Evolutionary conservation across 2,329 filamentous ascomycete genomes (phyloP), one percentile per base, ranked within the genome.

Genomic region (Diaporthe vaccinii): DNA sequence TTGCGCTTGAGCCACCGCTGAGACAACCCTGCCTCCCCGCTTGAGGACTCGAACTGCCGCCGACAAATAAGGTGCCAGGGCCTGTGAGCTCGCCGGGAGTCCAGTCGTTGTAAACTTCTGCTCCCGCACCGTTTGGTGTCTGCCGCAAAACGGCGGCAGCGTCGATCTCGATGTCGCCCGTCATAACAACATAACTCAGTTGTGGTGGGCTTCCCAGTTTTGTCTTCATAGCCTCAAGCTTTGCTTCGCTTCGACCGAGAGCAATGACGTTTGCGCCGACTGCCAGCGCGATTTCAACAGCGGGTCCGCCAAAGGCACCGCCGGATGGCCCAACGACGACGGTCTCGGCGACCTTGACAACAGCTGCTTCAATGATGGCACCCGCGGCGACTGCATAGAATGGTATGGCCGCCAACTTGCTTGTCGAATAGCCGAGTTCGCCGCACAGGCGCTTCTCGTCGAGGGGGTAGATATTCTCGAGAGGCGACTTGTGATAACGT

Each of bases 261-360:
- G 87, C 87, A 67, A 89, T 78, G 3, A 88, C 86, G 15, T 79
- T 82, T 9, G 85, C 86, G 0, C 86, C 87, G 83, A 88, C 84
- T 0, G 86, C 83, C 3, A 86, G 61, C 0, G 86, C 86, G 2
- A 86, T 80, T 1, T 80, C 71, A 0, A 87, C 85, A 0, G 81
- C 85, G 0, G 81, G 82, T 14, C 85, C 82, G 5, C 86, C 84
- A 78, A 84, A 88, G 0, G 74, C 74, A 0, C 86, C 86, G 0
- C 85, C 87, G 20, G 86, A 86, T 1, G 86, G 86, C 51, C 77
- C 78, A 1, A 87, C 76, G 36, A 87, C 77, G 20, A 88, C 78
- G 0, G 82, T 85, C 75, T 87, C 84, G 0, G 86, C 85, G 6
- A 83, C 74, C 73, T 82, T 75, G 4, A 87, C 57, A 4, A 78